phyloP scores from a whole-genome alignment of 108 stramenopile genomes.

The Fragilariopsis cylindrus region DNA sequence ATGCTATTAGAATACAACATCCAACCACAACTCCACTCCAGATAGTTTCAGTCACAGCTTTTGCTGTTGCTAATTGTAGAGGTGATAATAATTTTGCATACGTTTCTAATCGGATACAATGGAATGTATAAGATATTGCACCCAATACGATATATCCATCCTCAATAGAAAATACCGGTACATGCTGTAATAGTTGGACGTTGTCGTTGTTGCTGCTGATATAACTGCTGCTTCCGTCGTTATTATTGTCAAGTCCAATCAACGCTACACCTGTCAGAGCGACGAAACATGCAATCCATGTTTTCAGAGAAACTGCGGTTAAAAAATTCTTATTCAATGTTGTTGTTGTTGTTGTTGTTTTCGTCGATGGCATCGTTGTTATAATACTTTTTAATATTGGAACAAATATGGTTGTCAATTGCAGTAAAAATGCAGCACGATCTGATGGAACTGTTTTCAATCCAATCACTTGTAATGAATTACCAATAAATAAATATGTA shows the following conservation, averaged over 20 bases:
- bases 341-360: neutral
- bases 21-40: slow-evolving; percentile 40
- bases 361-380: neutral
- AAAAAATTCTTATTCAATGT: neutral
- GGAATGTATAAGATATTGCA: slow-evolving; percentile 68
- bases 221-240: neutral
- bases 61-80: slow-evolving; percentile 60
- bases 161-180: slow-evolving; percentile 33
- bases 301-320: slow-evolving; percentile 24
- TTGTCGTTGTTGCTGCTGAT: neutral
- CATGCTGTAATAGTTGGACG: neutral
- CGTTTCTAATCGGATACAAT: slow-evolving; percentile 72
- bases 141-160: slow-evolving; percentile 62
- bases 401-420: slow-evolving; percentile 80
- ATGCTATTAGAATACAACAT: neutral
- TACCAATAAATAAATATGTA: slow-evolving; percentile 79
- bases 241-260: slow-evolving; percentile 46
- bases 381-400: slow-evolving; percentile 40
- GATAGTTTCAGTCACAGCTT: slow-evolving; percentile 61
- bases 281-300: slow-evolving; percentile 67
- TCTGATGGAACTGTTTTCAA: slow-evolving; percentile 77
- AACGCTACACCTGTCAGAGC: slow-evolving; percentile 65
- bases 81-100: slow-evolving; percentile 55
- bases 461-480: slow-evolving; percentile 76
- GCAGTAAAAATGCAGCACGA: slow-evolving; percentile 81